Conservation (phyloP, 75 land plant species). For the Ceratopteris richardii region DNA sequence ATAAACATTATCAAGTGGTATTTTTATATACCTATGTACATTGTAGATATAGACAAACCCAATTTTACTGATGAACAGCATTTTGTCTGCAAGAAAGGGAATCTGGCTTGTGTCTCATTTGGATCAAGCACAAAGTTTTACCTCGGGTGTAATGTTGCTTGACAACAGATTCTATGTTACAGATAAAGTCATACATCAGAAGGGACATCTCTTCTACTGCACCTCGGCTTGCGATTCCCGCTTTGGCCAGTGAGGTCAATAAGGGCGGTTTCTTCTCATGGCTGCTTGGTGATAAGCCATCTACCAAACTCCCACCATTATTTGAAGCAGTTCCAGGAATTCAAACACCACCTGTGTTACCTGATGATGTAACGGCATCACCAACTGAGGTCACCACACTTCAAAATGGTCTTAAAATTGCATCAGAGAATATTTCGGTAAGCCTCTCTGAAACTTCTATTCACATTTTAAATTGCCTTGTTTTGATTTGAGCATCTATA, state of each 20-base stretch:
- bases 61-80: too few relatives aligned
- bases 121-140: too few relatives aligned
- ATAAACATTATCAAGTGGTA: too few relatives aligned
- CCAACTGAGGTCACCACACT: slow-evolving; percentile 73
- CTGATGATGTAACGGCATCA: slow-evolving; percentile 63
- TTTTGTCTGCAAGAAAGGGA: too few relatives aligned
- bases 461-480: too few relatives aligned
- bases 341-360: slow-evolving; percentile 49
- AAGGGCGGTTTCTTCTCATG: slow-evolving; percentile 62
- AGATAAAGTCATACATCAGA: too few relatives aligned
- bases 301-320: slow-evolving; percentile 44
- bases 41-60: too few relatives aligned
- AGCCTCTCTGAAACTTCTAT: not conserved
- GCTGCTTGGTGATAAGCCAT: slow-evolving; percentile 48
- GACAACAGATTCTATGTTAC: too few relatives aligned
- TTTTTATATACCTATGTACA: too few relatives aligned
- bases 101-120: too few relatives aligned
- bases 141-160: too few relatives aligned
- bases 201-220: not conserved
- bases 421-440: slow-evolving; percentile 74
- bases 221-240: slow-evolving; percentile 4
- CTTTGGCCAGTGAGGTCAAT: not conserved
- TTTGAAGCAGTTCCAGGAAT: slow-evolving; percentile 63
- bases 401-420: slow-evolving; percentile 78
- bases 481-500: too few relatives aligned